These are phyloP conservation scores for Tuber brumale DNA, from an alignment of 495 filamentous ascomycete species.

Conservation along the genomic window DNA sequence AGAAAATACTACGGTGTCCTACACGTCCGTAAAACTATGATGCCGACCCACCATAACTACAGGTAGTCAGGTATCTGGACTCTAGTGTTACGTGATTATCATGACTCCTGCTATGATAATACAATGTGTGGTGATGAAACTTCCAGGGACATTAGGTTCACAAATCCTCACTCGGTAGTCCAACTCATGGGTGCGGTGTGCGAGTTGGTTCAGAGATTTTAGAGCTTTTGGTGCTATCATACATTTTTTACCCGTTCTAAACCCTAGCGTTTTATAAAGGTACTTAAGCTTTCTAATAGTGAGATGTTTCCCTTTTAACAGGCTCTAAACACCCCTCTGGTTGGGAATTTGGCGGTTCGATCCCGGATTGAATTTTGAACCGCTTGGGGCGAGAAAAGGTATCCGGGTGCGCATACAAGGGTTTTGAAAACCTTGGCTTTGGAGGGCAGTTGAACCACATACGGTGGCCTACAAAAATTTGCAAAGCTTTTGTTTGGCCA, in stretches of 20 bases:
- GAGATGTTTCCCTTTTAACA: neutral
- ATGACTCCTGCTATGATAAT: neutral
- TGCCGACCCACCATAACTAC: neutral
- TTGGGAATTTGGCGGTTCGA: neutral
- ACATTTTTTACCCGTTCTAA: neutral
- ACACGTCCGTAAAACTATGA: neutral
- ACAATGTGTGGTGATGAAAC: neutral
- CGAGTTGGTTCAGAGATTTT: neutral
- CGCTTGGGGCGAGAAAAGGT: too few species aligned
- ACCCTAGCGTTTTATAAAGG: neutral
- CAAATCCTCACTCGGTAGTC: neutral
- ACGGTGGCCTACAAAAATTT: too few species aligned
- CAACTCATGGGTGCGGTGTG: neutral
- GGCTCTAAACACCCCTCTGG: neutral
- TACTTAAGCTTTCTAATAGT: neutral
- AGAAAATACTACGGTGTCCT: neutral
- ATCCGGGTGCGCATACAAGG: too few species aligned
- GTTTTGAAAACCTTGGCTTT: too few species aligned
- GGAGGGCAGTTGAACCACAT: too few species aligned
- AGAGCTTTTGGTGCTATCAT: neutral
- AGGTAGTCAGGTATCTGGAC: neutral
- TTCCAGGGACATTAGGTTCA: neutral
- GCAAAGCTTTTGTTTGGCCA: too few species aligned
- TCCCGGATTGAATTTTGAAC: neutral
- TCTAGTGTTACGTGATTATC: neutral